Evolutionary conservation across 2,329 filamentous ascomycete species (phyloP), one percentile per base, ranked within the genome.

Genomic region (Trichophyton mentagrophytes): DNA sequence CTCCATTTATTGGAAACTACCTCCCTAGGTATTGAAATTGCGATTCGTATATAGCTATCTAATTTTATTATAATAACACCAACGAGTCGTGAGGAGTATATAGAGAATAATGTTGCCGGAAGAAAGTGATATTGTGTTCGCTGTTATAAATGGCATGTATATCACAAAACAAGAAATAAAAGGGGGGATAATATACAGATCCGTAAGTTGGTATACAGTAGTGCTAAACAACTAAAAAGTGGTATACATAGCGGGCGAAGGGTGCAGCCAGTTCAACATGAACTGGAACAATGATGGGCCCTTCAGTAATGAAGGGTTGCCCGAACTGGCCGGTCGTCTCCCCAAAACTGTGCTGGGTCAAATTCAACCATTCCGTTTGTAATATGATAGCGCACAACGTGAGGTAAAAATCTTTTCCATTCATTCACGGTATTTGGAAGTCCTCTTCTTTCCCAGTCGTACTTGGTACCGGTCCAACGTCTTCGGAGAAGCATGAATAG

Each of bases 321-420:
- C n/a, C 51, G 51, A 55, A 55, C 27, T 36, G 51, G 51, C n/a
- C 25, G n/a, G 7, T 55, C 51, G n/a, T 60, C 30, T n/a, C 59
- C 61, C 61, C 66, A 69, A 2, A 36, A 59, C 2, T 67, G 71
- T 8, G 25, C 20, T 3, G 71, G 71, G 1, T 66, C 1, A 25
- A 81, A 69, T 2, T 70, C 40, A 8, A 82, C 70, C n/a, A 67
- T 60, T 0, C 79, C 79, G 0, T 69, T 70, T 1, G 67, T 63
- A 0, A 71, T 75, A 36, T 63, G 67, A 63, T 79, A 79, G 30
- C 60, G 57, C 8, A 76, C 64, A 1, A 65, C 63, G 22, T 70
- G 69, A 0, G 75, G 75, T 6, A 82, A 60, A 61, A 81, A 80
- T 46, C 73, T 71, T 11, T 68, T 68, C 71, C 80, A 82, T 66